Evolutionary conservation across 352 stramenopile species (phyloP), one percentile per base, ranked within the genome.

Genomic region (Globisporangium echinulatum): DNA sequence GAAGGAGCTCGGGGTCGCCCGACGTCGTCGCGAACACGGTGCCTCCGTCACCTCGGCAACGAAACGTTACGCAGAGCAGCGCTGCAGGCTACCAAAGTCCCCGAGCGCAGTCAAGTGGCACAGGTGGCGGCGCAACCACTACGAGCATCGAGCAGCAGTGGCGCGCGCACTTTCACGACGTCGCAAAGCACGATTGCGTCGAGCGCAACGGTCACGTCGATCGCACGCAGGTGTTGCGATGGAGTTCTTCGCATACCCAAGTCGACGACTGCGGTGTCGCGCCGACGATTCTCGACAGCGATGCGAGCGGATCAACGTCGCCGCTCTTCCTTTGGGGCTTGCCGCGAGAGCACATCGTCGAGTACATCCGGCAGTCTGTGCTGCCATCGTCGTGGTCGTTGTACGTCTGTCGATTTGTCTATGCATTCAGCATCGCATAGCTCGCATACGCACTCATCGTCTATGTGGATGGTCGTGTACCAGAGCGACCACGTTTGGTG

Each of bases 341-440:
- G 49, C 80, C 83, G 38, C 68, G 79, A 19, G 80, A 90, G 49
- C 76, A 90, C 52, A 83, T 90, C 50, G 64, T 90, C 48, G 79
- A 88, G 39, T 92, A 85, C 62, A 90, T 92, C 54, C 77, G 79
- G 5, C 83, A 90, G 61, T 88, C 83, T 0, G 68, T 92, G 40
- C 72, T 90, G 56, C 80, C 80, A 11, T 66, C 74, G n/a, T 77
- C 73, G 15, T 89, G 77, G 75, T 67, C 65, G 50, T 79, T 69
- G 83, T 92, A 66, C 46, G 64, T 62, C 1, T 33, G 25, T 33
- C 25, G 25, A 33, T 33, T 33, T 33, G 25, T 33, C 25, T 33
- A 33, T 33, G 25, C 25, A 33, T 33, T 33, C 25, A 33, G 25
- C 25, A 33, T 33, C 25, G 25, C 25, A 33, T 33, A 33, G 25